Evolutionary conservation across 495 filamentous ascomycete species (phyloP), one percentile per base, ranked within the genome.

Genomic region (Aspergillus olivimuriae): DNA sequence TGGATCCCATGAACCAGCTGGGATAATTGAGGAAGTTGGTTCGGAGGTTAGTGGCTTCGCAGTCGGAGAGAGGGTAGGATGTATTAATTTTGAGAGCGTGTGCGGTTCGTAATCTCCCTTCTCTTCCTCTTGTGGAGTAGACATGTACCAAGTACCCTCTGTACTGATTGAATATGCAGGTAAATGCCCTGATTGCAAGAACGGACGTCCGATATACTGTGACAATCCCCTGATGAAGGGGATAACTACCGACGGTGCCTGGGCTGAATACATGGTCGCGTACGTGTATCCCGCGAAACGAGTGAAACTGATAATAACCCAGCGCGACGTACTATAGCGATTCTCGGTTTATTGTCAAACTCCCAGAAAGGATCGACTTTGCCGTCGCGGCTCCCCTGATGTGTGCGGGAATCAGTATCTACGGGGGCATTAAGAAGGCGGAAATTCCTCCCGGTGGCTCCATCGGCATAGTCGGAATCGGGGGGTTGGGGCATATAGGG

Each of bases 1-100:
- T 20, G 76, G 67, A 3, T 81, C 73, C 0, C 80, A 84, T 52
- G 77, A 82, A 58, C 77, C 75, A 15, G 53, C 71, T 11, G 78
- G 80, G 9, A 78, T 72, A 4, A 67, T 82, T 28, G 70, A 70
- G 17, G 62, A 64, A 1, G 40, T 72, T 23, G 79, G 78, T 17
- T 56, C 64, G 4, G 39, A 55, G 1, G 66, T 75, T 17, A 51
- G 36, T 6, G 57, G 60, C 14, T 77, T 80, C 46, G 47, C 60
- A 22, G 35, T 56, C 15, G 75, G 77, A 39, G 71, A 78, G 46
- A 55, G 72, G 23, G 67, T 51, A 14, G 43, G 44, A 1, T 51
- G 48, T 33, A 43, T 51, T 33, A 46, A 51, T 39, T 46, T 51
- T 24, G 43, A 46, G 19, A 46, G 31, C 18, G 48, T 51, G 35